Base-by-base conservation (phyloP, 2,329 filamentous ascomycete genomes). In the Fusarium sp. region DNA sequence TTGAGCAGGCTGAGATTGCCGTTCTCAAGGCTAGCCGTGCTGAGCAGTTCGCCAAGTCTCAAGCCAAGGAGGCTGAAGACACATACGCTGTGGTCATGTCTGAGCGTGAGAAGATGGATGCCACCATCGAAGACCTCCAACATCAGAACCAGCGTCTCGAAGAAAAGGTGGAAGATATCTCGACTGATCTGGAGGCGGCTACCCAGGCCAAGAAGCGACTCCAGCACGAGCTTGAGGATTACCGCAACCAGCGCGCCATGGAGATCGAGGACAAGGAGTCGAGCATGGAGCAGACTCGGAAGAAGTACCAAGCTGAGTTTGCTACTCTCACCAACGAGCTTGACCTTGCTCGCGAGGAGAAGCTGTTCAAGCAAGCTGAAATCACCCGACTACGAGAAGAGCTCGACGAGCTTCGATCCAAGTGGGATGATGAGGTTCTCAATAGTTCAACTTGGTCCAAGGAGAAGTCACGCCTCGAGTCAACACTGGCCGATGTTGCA, bases 371-470 rank as follows among this genome's bases (percentile, higher is more conserved):
- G 89, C 94, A 96, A 76, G 91, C 93, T 38, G 95, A 98, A 83
- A 97, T 96, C 73, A 90, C 93, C 18, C 92, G 94, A 52, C 88
- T 99, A 62, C 93, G 96, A n/a, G 96, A 98, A 81, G 96, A 99
- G 83, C 91, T 98, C 27, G 96, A 99, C 78, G 95, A 98, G 78
- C 89, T 98, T 67, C 92, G 96, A 75, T 95, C 92, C 76, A 98
- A 98, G 85, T 98, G 96, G 96, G 96, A 99, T 79, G 94, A 98
- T 78, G 96, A 99, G 84, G 94, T 98, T 13, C 90, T 98, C 77
- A 98, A 98, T 84, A 97, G 94, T 83, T 97, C 95, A 18, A 98
- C 96, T 1, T 98, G 96, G 95, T 95, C 95, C 14, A 99, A 99
- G 85, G 96, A 99, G 85, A 98, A 98, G 87, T 90, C 94, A 18